Percentiles rank a stretch among this genome's conserved stretches.
Evolutionary conservation across 192 early-diverging fungal genomes (phyloP).

Genomic region (Backusella tuberculispora): DNA sequence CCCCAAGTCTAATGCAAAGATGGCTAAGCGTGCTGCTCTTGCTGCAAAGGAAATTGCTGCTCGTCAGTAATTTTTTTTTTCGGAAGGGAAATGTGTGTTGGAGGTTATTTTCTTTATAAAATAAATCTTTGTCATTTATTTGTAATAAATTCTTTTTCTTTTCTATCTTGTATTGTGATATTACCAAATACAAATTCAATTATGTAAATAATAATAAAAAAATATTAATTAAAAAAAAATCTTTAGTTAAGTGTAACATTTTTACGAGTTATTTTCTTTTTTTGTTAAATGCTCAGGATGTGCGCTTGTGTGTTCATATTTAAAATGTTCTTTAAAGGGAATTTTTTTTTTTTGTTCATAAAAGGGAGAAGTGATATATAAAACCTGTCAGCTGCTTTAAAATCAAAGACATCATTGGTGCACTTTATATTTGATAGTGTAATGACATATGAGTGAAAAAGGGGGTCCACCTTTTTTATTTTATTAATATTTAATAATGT

Average conservation of each 20-base stretch:
- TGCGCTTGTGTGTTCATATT: no score
- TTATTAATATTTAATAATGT: not conserved
- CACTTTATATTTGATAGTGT: not conserved
- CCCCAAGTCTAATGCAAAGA: slow-evolving; percentile 85
- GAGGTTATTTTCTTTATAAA: not conserved
- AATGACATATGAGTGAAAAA: not conserved
- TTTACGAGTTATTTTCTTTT: not conserved
- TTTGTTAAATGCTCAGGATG: not conserved
- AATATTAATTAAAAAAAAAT: not conserved
- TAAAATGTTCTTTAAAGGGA: not conserved
- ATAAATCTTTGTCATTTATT: not conserved
- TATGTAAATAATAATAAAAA: not conserved
- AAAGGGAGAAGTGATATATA: not conserved
- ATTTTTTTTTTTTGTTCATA: not conserved
- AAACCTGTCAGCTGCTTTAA: not conserved
- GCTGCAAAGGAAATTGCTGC: slow-evolving; percentile 49
- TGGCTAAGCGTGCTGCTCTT: slow-evolving; percentile 72
- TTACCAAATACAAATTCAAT: not conserved
- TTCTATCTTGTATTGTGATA: not conserved
- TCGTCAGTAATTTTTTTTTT: slow-evolving; percentile 35
- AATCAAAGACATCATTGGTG: not conserved
- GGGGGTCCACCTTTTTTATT: not conserved
- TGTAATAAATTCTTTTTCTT: not conserved
- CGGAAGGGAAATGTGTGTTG: no score
- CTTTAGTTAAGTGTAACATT: not conserved